These are phyloP conservation scores for Discostella stelligera DNA, from an alignment of 352 stramenopile species.

Conservation along the genomic window DNA sequence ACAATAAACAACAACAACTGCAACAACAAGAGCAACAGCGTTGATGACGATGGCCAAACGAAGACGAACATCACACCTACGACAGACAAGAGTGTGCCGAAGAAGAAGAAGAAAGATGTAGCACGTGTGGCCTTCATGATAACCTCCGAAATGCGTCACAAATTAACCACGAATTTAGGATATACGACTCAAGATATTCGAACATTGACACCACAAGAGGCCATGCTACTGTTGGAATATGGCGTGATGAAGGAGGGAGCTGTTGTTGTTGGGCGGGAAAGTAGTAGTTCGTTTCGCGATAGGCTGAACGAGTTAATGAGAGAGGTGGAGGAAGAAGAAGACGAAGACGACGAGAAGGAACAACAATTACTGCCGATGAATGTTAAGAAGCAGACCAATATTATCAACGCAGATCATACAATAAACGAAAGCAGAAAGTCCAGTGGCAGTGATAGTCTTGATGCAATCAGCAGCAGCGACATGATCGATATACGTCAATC, in stretches of 20 bases:
- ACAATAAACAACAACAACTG: not conserved
- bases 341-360: constrained; percentile 6
- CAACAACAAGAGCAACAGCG: too few relatives aligned
- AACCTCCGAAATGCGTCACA: constrained; percentile 57
- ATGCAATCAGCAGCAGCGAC: too few relatives aligned
- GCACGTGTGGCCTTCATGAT: constrained; percentile 77
- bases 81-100: not conserved
- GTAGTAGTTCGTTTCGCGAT: constrained; percentile 19
- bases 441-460: not conserved
- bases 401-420: not conserved
- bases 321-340: constrained; percentile 42
- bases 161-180: constrained; percentile 50
- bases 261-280: not conserved
- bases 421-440: too few relatives aligned
- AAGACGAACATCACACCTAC: too few relatives aligned
- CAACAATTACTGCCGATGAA: not conserved
- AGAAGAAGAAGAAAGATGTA: constrained; percentile 16
- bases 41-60: too few relatives aligned
- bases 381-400: not conserved
- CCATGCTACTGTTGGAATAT: constrained; percentile 68
- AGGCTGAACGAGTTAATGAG: constrained; percentile 32
- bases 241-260: constrained; percentile 34
- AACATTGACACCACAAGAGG: constrained; percentile 66
- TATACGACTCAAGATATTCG: constrained; percentile 63
- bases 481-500: constrained; percentile 4